Evolutionary conservation across 306 rosid genomes (phyloP), one percentile per base, ranked within the genome.

Genomic region (Vigna nakashimae): DNA sequence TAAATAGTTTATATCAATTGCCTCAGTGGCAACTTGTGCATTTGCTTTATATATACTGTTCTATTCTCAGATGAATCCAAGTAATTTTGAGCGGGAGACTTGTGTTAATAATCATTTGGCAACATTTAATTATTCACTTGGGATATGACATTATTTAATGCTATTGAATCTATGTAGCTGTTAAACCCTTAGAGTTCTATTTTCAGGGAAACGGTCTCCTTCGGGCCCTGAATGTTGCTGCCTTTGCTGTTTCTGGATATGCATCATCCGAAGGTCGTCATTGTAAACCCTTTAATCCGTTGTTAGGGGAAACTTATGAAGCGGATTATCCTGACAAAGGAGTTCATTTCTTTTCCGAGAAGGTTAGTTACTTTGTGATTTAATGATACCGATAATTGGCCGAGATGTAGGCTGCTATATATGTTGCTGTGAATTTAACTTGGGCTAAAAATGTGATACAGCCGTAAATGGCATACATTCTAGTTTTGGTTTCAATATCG

Each of bases 221-320:
- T 51, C 90, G 99, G 77, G 79, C 79, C 57, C 82, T 95, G 68
- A 85, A 95, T 80, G 99, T 95, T 82, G 98, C 99, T 67, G 97
- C 99, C 63, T 95, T 95, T 87, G 99, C 99, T 5, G 90, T 92
- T 78, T 95, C 99, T 69, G 99, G 96, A 52, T 95, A 95, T 84
- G 99, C 99, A 32, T 95, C 99, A 38, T 91, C 96, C 32, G 97
- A 92, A 89, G 98, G 97, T 56, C 92, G 99, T 65, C 93, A 91
- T 66, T 95, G 99, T 80, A 95, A 95, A 86, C 99, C 99, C 50
- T 95, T 95, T 83, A 95, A 95, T 81, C 99, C 99, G 51, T 84
- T 95, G 89, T 84, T 95, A 65, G 99, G 99, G 65, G 99, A 95
- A 95, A 95, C 99, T 63, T 95, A 92, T 73, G 99, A 95, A 83